Percentiles rank a stretch among this genome's conserved stretches.
Conservation (phyloP, 106 monocot genomes). For the Phalaenopsis equestris region DNA sequence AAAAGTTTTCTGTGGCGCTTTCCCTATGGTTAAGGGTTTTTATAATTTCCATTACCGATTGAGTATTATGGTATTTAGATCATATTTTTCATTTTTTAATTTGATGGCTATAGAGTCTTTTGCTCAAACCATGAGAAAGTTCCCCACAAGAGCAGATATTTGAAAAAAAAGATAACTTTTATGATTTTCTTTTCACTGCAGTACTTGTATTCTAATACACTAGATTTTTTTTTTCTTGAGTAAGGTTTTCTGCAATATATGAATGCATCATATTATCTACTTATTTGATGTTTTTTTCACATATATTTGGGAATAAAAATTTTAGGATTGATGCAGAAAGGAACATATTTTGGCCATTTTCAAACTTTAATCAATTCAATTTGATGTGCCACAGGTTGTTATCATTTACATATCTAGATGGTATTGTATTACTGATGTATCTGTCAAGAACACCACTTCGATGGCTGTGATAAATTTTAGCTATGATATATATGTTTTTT, state of each 20-base stretch:
- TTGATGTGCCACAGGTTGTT: not conserved
- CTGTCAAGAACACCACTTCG: not conserved
- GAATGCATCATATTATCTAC: not conserved
- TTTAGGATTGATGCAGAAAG: not conserved
- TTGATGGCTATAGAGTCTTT: not conserved
- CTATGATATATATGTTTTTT: not conserved
- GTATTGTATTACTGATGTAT: not conserved
- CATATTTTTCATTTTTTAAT: not conserved
- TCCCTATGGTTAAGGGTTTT: not conserved
- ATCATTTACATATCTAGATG: not conserved
- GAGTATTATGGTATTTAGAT: not conserved
- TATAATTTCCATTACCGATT: not conserved
- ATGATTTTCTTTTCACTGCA: not conserved
- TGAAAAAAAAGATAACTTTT: not conserved
- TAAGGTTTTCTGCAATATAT: not conserved
- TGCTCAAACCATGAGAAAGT: not conserved
- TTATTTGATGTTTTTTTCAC: not conserved
- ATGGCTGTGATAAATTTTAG: not conserved
- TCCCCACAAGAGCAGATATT: not conserved
- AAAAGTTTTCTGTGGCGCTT: not conserved
- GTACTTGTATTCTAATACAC: not conserved
- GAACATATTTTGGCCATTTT: not conserved
- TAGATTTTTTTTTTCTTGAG: not conserved
- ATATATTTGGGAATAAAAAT: not conserved
- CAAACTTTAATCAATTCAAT: not conserved